Conservation (phyloP, 1,139 yeast genomes). For the Yamadazyma epiphylla region DNA sequence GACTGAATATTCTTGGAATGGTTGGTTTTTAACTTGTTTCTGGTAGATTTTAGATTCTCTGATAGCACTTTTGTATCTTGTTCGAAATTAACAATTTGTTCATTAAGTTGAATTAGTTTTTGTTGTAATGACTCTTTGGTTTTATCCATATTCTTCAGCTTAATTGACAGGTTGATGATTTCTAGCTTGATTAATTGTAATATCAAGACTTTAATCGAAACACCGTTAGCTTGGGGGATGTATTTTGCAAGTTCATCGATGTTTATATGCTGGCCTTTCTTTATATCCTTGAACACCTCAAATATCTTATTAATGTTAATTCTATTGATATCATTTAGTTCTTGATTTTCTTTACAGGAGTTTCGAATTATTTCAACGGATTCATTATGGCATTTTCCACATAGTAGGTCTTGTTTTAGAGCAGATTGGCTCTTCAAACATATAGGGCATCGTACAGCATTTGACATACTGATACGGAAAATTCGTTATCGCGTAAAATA, state of each 20-base stretch:
- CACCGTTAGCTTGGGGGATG: conserved; percentile 7
- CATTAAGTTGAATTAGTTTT: conserved; percentile 14
- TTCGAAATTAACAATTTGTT: conserved; percentile 11
- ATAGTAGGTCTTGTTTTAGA: conserved; percentile 14
- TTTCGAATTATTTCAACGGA: conserved; percentile 18
- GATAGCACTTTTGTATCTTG: conserved; percentile 7
- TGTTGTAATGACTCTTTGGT: conserved; percentile 13
- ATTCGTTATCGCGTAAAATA: too few species aligned
- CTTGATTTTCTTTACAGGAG: conserved; percentile 24
- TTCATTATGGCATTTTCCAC: conserved; percentile 19
- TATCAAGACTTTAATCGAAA: conserved; percentile 34
- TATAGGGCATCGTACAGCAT: conserved; percentile 12
- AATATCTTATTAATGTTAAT: conserved; percentile 27
- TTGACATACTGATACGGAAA: not conserved
- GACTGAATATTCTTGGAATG: conserved; percentile 1
- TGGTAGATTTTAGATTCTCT: conserved; percentile 7
- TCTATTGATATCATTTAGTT: conserved; percentile 16
- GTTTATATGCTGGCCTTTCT: conserved; percentile 4
- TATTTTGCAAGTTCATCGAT: not conserved
- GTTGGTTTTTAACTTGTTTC: conserved; percentile 1
- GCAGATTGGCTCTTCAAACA: conserved; percentile 10
- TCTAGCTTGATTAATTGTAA: conserved; percentile 42
- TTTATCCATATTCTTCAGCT: conserved; percentile 20
- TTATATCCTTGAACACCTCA: conserved; percentile 13
- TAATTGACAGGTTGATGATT: conserved; percentile 20